These are phyloP conservation scores for Claviceps citrina DNA, from an alignment of 2,329 filamentous ascomycete species.

Conservation along the genomic window DNA sequence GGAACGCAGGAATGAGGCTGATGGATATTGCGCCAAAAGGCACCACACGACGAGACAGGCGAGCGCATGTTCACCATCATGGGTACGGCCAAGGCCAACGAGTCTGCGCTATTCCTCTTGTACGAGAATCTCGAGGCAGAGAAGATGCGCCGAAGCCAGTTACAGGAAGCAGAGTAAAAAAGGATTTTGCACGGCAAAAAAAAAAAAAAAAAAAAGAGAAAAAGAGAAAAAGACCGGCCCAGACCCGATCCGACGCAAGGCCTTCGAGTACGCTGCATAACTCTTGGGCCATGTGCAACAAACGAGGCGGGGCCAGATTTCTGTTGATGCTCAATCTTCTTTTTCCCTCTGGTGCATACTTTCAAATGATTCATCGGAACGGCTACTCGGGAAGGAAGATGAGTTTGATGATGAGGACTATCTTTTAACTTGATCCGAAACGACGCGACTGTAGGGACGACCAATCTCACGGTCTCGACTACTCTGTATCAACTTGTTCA, in stretches of 20 bases:
- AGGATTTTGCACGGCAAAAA: conserved; percentile 5
- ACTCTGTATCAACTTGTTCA: conserved; percentile 1
- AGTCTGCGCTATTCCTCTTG: conserved; percentile 85
- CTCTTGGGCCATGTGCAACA: conserved; percentile 10
- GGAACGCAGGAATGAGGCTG: background rate
- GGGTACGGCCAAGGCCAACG: conserved; percentile 83
- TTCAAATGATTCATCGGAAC: conserved; percentile 1
- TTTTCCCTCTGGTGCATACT: conserved; percentile 2
- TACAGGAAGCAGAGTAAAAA: conserved; percentile 42
- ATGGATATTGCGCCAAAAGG: conserved; percentile 27
- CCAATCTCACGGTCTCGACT: background rate
- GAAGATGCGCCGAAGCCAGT: conserved; percentile 93
- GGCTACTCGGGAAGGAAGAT: conserved; percentile 1
- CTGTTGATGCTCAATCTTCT: conserved; percentile 11
- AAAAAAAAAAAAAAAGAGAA: background rate
- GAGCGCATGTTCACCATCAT: conserved; percentile 99
- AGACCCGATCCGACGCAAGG: too few relatives aligned
- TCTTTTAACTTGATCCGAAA: background rate
- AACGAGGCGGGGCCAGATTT: conserved; percentile 5
- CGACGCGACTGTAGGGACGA: background rate
- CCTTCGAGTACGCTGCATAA: too few relatives aligned
- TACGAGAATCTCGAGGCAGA: conserved; percentile 99
- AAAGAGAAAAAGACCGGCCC: background rate
- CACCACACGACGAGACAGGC: conserved; percentile 89
- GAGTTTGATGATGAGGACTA: background rate